Evolutionary conservation across 139 green algal genomes (phyloP), one percentile per base, ranked within the genome.

Genomic region (Limnomonas spitsbergensis): DNA sequence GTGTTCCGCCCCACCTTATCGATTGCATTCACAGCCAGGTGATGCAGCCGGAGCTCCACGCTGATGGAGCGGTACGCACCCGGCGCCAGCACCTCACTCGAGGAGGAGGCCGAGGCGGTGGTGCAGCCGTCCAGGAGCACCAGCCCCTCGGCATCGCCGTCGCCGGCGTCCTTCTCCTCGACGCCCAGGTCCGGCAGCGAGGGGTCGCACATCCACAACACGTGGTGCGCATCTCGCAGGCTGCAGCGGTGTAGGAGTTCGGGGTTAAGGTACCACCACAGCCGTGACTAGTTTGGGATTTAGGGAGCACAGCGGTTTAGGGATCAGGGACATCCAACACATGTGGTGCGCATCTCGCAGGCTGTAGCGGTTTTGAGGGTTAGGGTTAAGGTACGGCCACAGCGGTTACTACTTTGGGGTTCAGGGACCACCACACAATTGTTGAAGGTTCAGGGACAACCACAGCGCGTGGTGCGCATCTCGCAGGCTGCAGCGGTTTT

Each of bases 61-160:
- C 90, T 94, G 36, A 98, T 88, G 70, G 78, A 88, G 34, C 93
- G 82, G 87, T 98, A 97, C 1, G 86, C 91, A 2, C 95, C 95
- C 6, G 92, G 86, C 32, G 82, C 88, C 20, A 71, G 53, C 40
- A 97, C 61, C 83, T 85, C 71, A 0, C 70, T 53, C 26, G n/a
- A 42, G 1, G 61, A 56, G 2, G 3, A 38, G 9, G 26, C 26
- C 6, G 61, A 38, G n/a, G 61, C 26, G n/a, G 24, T 71, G 24
- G 14, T 61, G 2, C 68, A 42, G 14, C 52, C 69, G 6, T 82
- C 78, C 20, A 53, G 4, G 35, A 72, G 56, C 32, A 53, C 68
- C 42, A 77, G 52, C 2, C 29, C n/a, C 42, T 78, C 34, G 4
- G 73, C 77, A 4, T 70, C 78, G 47, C 47, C 20, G 47, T 61